Evolutionary conservation across 441 rosid species (phyloP).

Genomic region (Populus tomentosa): DNA sequence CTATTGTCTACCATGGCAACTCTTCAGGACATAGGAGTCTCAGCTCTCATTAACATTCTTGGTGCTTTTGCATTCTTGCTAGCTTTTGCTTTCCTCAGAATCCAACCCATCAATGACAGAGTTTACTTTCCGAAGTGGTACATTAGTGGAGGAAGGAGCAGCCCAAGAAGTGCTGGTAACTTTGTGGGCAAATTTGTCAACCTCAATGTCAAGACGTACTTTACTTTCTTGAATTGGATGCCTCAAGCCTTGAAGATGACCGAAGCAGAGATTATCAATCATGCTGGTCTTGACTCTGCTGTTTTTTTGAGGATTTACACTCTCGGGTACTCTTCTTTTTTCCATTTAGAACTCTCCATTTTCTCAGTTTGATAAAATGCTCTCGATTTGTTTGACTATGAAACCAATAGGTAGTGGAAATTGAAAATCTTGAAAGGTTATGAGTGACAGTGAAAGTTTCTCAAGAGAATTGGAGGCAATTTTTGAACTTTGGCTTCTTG

Average conservation of each 20-base stretch:
- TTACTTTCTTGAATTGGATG: conserved; percentile 97
- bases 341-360: background rate
- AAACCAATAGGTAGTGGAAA: background rate
- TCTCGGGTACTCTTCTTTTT: conserved; percentile 57
- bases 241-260: conserved; percentile 92
- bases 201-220: conserved; percentile 64
- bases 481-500: background rate
- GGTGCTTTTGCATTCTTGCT: conserved; percentile 69
- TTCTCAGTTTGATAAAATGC: background rate
- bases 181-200: conserved; percentile 79
- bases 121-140: conserved; percentile 95
- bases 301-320: conserved; percentile 80
- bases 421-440: background rate
- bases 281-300: conserved; percentile 98
- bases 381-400: background rate
- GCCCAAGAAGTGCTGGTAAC: conserved; percentile 57
- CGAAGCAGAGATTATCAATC: conserved; percentile 70
- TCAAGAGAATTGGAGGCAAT: background rate
- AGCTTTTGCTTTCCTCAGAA: conserved; percentile 84
- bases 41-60: conserved; percentile 80
- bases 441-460: background rate
- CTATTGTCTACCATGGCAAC: conserved; percentile 58
- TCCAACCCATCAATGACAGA: conserved; percentile 92
- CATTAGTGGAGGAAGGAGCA: conserved; percentile 52
- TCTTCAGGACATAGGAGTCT: conserved; percentile 81